phyloP scores from a whole-genome alignment of 805 yeast species.

The Saccharomycopsis sp. region DNA sequence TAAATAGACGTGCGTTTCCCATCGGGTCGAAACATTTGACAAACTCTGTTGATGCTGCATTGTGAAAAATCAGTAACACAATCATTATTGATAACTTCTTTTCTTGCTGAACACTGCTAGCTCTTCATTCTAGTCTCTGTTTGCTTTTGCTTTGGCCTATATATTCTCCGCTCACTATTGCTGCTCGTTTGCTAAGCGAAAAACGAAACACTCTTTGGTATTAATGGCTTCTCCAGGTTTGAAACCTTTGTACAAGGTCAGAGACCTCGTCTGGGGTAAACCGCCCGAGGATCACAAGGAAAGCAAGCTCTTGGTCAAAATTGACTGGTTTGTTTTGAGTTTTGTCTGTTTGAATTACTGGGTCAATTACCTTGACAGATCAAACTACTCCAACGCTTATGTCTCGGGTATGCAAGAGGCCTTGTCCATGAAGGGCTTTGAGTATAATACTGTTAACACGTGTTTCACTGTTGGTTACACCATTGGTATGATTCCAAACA shows the following conservation, averaged over 20 bases:
- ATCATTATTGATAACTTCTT: not conserved
- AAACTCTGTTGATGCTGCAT: not conserved
- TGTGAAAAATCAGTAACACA: not conserved
- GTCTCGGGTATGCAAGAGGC: slow-evolving; percentile 65
- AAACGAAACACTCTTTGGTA: too few relatives aligned
- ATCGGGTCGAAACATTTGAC: not conserved
- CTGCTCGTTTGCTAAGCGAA: too few relatives aligned
- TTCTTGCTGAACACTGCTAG: not conserved
- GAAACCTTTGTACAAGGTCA: slow-evolving; percentile 5
- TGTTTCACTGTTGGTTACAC: slow-evolving; percentile 56
- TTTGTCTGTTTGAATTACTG: slow-evolving; percentile 35
- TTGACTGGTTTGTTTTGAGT: slow-evolving; percentile 36
- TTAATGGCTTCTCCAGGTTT: not conserved
- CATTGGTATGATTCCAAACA: slow-evolving; percentile 56
- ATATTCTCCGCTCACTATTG: too few relatives aligned
- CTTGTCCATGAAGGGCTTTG: slow-evolving; percentile 39
- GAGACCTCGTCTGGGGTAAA: slow-evolving; percentile 30
- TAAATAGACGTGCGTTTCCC: not conserved
- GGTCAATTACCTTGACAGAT: slow-evolving; percentile 53
- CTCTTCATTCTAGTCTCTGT: not conserved
- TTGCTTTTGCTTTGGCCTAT: not conserved
- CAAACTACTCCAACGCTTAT: slow-evolving; percentile 51
- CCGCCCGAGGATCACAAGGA: slow-evolving; percentile 30
- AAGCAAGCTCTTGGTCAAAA: slow-evolving; percentile 30
- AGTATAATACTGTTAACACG: slow-evolving; percentile 46